Evolutionary conservation across 805 yeast species (phyloP).

Genomic region (Candida dendrica): DNA sequence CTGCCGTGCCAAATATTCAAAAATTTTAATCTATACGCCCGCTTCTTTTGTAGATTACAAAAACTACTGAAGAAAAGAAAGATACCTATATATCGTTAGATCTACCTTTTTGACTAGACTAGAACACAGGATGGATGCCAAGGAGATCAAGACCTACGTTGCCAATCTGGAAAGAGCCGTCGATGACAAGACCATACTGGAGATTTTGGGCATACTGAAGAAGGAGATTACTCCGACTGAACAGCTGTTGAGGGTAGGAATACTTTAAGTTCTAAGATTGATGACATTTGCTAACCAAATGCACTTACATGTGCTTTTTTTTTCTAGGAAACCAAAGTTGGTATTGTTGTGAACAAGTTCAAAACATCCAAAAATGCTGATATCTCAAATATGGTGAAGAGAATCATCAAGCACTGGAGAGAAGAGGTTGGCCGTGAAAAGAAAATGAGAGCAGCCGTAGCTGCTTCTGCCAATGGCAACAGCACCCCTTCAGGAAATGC

Average conservation of each 20-base stretch:
- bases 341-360: conserved; percentile 89
- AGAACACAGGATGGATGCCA: conserved; percentile 57
- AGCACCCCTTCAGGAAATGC: background rate
- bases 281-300: background rate
- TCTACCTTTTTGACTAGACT: no score
- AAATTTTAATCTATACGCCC: no score
- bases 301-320: background rate
- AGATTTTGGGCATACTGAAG: conserved; percentile 58
- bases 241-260: conserved; percentile 59
- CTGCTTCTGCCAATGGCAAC: conserved; percentile 6
- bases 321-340: conserved; percentile 78
- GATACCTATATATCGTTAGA: background rate
- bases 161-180: conserved; percentile 67
- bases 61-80: no score
- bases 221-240: conserved; percentile 80
- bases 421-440: conserved; percentile 74
- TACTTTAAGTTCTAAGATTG: background rate
- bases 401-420: conserved; percentile 83
- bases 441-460: conserved; percentile 11
- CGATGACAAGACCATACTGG: conserved; percentile 56
- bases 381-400: conserved; percentile 63
- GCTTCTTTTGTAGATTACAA: no score
- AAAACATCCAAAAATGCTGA: conserved; percentile 63
- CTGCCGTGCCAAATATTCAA: no score
- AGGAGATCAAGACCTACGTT: conserved; percentile 65